Conservation (phyloP, 331 rosid genomes). For the Rosa hybrid region DNA sequence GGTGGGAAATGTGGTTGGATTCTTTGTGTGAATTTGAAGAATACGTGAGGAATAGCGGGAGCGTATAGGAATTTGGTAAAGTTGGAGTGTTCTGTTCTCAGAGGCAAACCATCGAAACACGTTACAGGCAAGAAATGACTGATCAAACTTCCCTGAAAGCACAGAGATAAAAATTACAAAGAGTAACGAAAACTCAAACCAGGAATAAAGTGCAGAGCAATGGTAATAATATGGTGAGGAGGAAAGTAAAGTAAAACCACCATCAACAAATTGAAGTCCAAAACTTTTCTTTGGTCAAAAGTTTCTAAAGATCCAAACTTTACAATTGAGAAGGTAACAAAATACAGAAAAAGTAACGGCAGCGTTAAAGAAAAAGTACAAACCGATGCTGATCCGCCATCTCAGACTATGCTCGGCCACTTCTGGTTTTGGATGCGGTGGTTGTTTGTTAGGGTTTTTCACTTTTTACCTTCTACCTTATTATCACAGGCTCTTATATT, state of each 20-base stretch:
- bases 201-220: neutral
- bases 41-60: constrained; percentile 51
- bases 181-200: neutral
- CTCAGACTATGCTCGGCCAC: neutral
- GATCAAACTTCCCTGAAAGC: neutral
- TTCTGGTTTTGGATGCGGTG: neutral
- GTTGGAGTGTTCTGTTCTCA: constrained; percentile 2
- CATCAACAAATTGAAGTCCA: neutral
- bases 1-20: constrained; percentile 32
- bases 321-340: neutral
- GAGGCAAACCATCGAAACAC: neutral
- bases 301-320: neutral
- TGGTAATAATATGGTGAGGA: neutral
- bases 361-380: neutral
- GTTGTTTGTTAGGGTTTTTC: neutral
- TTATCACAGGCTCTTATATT: neutral
- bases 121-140: neutral
- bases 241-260: neutral
- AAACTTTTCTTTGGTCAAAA: neutral
- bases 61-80: constrained; percentile 10
- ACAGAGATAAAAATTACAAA: neutral
- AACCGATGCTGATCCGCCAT: neutral
- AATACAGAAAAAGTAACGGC: neutral
- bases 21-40: constrained; percentile 46
- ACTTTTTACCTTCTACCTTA: neutral